phyloP scores from a whole-genome alignment of 1,284 basidiomycete genomes.

The Cutaneotrichosporon dermatis region DNA sequence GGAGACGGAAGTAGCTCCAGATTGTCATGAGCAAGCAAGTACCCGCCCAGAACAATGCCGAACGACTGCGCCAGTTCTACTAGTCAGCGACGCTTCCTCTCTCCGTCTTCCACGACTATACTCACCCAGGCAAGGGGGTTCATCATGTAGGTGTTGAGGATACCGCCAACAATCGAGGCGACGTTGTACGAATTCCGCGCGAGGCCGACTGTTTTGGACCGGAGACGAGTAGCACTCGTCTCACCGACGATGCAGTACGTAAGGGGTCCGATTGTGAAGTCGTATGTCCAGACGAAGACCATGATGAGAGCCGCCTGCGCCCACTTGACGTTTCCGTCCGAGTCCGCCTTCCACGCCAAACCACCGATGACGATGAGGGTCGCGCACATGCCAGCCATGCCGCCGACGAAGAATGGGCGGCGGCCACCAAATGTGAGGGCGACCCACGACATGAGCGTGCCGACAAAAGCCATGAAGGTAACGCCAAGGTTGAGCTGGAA shows the following conservation, averaged over 20 bases:
- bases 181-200: slow-evolving; percentile 50
- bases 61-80: slow-evolving; percentile 26
- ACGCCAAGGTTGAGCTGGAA: slow-evolving; percentile 39
- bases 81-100: too few relatives aligned
- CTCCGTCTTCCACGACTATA: too few relatives aligned
- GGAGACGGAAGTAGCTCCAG: slow-evolving; percentile 27
- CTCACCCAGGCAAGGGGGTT: slow-evolving; percentile 17
- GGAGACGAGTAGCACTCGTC: slow-evolving; percentile 47
- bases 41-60: slow-evolving; percentile 48
- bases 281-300: slow-evolving; percentile 24
- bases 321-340: slow-evolving; percentile 10
- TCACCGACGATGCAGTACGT: slow-evolving; percentile 45
- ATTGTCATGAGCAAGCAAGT: slow-evolving; percentile 19
- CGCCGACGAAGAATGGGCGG: slow-evolving; percentile 50
- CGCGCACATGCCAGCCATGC: slow-evolving; percentile 45
- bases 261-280: slow-evolving; percentile 27
- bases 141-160: slow-evolving; percentile 22
- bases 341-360: slow-evolving; percentile 14
- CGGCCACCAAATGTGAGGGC: slow-evolving; percentile 41
- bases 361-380: slow-evolving; percentile 51
- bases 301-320: slow-evolving; percentile 22
- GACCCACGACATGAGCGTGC: slow-evolving; percentile 48
- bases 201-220: slow-evolving; percentile 53
- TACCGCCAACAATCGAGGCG: slow-evolving; percentile 9
- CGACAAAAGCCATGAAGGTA: slow-evolving; percentile 45